Evolutionary conservation across 352 stramenopile species (phyloP).

Genomic region (Phytophthora fragariaefolia): DNA sequence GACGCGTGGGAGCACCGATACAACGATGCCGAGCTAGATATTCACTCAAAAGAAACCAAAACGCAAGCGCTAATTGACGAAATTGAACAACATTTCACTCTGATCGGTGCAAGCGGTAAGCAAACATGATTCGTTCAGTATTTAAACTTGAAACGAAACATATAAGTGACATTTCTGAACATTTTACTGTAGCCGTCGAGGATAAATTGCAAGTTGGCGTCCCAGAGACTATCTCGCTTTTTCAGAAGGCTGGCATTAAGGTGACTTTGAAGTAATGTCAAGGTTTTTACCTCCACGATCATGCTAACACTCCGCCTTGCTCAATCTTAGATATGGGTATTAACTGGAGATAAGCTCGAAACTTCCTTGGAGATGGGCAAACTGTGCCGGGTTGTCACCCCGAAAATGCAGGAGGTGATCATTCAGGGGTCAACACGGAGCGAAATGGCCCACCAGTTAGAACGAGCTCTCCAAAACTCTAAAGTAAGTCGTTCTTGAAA

Average conservation of each 20-base stretch:
- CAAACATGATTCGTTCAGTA: neutral
- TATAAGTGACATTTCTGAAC: neutral
- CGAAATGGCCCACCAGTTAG: conserved; percentile 60
- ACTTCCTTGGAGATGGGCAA: conserved; percentile 99
- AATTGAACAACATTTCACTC: conserved; percentile 83
- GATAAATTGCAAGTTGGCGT: conserved; percentile 98
- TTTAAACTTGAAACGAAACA: neutral
- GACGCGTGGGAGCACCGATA: conserved; percentile 70
- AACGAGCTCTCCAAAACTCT: conserved; percentile 53
- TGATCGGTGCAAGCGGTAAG: conserved; percentile 88
- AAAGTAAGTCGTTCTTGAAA: conserved; percentile 30
- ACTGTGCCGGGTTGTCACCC: conserved; percentile 83
- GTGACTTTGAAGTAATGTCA: conserved; percentile 44
- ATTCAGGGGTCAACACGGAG: conserved; percentile 51
- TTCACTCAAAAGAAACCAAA: conserved; percentile 66
- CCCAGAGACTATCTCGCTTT: conserved; percentile 92
- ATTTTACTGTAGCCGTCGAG: conserved; percentile 89
- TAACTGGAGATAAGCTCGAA: conserved; percentile 98
- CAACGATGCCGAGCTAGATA: conserved; percentile 74
- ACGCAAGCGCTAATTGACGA: conserved; percentile 70
- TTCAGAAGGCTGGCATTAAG: conserved; percentile 95
- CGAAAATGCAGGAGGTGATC: conserved; percentile 83
- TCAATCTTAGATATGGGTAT: conserved; percentile 85
- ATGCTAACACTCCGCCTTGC: neutral
- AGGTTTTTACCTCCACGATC: neutral